Percentiles rank a stretch among this genome's conserved stretches.
phyloP scores from a whole-genome alignment of 2,329 filamentous ascomycete species.

The Trichoderma sp. region DNA sequence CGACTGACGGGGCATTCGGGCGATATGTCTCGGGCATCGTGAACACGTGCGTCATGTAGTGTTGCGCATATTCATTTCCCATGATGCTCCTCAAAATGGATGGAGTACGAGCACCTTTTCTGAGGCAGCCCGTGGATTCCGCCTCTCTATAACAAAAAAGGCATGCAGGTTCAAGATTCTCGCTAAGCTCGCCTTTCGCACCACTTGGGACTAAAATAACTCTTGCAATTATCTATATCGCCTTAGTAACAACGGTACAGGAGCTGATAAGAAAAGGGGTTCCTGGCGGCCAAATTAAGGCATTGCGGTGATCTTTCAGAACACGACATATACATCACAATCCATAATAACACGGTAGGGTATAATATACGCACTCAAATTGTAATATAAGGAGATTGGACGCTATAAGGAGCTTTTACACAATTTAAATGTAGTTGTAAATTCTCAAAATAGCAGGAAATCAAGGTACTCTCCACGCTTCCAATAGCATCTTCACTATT shows the following conservation, averaged over 20 bases:
- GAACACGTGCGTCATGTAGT: background rate
- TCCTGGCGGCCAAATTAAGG: background rate
- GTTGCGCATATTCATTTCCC: background rate
- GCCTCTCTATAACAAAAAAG: background rate
- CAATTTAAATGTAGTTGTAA: background rate
- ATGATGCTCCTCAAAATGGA: background rate
- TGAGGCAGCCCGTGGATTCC: background rate
- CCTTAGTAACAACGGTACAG: background rate
- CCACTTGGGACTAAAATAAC: background rate
- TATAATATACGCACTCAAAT: background rate
- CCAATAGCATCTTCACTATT: conserved; percentile 11
- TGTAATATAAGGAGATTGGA: background rate
- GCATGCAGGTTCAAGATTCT: background rate
- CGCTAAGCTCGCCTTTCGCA: background rate
- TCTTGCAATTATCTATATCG: background rate
- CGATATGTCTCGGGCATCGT: background rate
- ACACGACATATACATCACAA: background rate
- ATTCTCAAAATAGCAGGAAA: background rate
- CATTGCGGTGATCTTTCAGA: background rate
- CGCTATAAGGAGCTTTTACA: background rate
- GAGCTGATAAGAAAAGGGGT: background rate
- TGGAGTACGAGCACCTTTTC: background rate
- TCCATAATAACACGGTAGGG: background rate
- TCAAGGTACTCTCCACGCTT: background rate
- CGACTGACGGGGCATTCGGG: background rate